Evolutionary conservation across 208 protist species (phyloP), one percentile per base, ranked within the genome.

Genomic region (Phytomonas serpens): DNA sequence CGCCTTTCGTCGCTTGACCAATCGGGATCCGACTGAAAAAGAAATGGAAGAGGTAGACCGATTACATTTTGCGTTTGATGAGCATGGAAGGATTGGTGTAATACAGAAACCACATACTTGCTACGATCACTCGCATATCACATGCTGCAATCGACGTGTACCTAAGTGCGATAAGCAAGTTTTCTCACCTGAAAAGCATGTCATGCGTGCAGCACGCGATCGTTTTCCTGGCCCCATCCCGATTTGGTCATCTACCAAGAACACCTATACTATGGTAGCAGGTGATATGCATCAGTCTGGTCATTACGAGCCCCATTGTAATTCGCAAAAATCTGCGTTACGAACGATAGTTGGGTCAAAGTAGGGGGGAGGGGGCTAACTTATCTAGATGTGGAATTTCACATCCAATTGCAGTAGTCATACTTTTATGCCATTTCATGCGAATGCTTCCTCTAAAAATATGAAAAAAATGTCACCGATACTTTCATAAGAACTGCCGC

Each of bases 161-260:
- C 67, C 63, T 31, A 14, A 71, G 27, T 96, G 91, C 77, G 16
- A 57, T 1, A 92, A 84, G 40, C 91, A 96, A 64, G 74, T 89
- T 13, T 92, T 89, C 75, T 62, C 52, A 10, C 75, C 77, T 2
- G 85, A 91, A 38, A 76, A 88, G 11, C 91, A 87, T 14, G 72
- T 82, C 38, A 84, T 93, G 36, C 88, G 80, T 0, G 85, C 72
- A 0, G 88, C 91, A 0, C 84, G 91, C 30, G 84, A 81, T 69
- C 78, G 85, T 57, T 96, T 93, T 61, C 91, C 91, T 2, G 91
- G 91, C 0, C 85, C 88, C 4, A 82, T 96, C 52, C 91, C 91
- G 16, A 82, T 92, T 5, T 86, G 82, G 84, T 85, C 85, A 16
- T 92, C 80, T 62, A 96, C 91, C 23, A 92, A 96, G 79, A 92